Evolutionary conservation across 2,329 filamentous ascomycete genomes (phyloP).

Genomic region (Aureobasidium sp.): DNA sequence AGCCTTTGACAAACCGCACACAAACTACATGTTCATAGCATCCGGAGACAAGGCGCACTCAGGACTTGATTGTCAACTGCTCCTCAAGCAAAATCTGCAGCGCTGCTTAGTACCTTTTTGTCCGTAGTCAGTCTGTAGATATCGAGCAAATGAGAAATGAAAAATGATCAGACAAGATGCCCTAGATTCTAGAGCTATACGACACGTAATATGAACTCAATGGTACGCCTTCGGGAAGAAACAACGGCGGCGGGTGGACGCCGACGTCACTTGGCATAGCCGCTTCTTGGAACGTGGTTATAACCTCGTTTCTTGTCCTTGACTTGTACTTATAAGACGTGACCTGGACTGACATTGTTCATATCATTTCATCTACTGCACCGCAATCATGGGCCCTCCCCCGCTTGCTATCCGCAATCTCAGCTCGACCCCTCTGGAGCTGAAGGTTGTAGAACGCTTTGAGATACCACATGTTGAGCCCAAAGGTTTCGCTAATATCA

Average conservation of each 20-base stretch:
- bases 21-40: neutral
- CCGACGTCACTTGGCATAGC: slow-evolving; percentile 4
- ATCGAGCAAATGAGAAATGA: neutral
- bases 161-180: neutral
- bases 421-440: slow-evolving; percentile 63
- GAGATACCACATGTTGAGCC: slow-evolving; percentile 46
- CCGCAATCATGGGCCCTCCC: slow-evolving; percentile 5
- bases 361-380: neutral
- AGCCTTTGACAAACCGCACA: neutral
- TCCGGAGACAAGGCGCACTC: neutral
- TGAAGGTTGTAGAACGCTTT: slow-evolving; percentile 70
- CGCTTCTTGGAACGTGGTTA: neutral
- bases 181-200: neutral
- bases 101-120: too few species aligned
- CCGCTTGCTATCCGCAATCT: slow-evolving; percentile 73
- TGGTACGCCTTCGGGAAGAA: neutral
- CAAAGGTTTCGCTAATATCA: slow-evolving; percentile 29
- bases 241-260: neutral
- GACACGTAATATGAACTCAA: neutral
- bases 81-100: neutral
- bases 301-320: neutral
- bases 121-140: neutral
- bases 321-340: neutral
- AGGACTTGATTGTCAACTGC: neutral
- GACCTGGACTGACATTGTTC: neutral